Conservation (phyloP, 2,329 filamentous ascomycete genomes). For the Hymenoscyphus salicellus region DNA sequence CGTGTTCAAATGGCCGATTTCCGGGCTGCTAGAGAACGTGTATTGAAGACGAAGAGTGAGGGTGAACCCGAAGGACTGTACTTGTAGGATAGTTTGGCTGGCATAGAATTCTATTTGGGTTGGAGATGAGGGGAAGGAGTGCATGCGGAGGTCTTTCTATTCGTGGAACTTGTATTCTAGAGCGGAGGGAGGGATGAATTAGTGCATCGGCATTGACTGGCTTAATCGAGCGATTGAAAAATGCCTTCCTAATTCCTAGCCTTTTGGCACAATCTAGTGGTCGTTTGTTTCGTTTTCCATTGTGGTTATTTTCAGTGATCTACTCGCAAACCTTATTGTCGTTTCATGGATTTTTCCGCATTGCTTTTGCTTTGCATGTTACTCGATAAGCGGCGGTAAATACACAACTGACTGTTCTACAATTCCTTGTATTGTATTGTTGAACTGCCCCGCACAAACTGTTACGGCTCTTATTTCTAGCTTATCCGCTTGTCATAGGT, state of each 20-base stretch:
- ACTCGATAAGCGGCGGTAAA: too few species aligned
- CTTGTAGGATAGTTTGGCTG: conserved; percentile 60
- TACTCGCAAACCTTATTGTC: too few species aligned
- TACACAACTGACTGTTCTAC: too few species aligned
- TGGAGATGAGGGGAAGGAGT: neutral
- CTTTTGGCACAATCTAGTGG: neutral
- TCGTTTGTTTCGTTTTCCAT: neutral
- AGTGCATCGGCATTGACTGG: neutral
- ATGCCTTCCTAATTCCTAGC: neutral
- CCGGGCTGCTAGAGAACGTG: conserved; percentile 83
- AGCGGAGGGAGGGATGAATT: neutral
- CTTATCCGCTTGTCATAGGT: too few species aligned
- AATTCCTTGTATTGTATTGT: too few species aligned
- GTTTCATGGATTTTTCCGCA: too few species aligned
- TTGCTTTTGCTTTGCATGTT: too few species aligned
- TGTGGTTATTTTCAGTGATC: neutral
- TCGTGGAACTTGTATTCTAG: conserved; percentile 4
- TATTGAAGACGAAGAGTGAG: conserved; percentile 97
- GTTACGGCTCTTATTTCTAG: too few species aligned
- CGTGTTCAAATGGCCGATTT: conserved; percentile 99
- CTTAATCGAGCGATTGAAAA: neutral
- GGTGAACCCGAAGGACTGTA: conserved; percentile 98
- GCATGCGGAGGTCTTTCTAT: neutral
- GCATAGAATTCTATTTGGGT: conserved; percentile 18
- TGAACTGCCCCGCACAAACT: too few species aligned